Evolutionary conservation across 768 basidiomycete genomes (phyloP).

Genomic region (Tylopilus sp.): DNA sequence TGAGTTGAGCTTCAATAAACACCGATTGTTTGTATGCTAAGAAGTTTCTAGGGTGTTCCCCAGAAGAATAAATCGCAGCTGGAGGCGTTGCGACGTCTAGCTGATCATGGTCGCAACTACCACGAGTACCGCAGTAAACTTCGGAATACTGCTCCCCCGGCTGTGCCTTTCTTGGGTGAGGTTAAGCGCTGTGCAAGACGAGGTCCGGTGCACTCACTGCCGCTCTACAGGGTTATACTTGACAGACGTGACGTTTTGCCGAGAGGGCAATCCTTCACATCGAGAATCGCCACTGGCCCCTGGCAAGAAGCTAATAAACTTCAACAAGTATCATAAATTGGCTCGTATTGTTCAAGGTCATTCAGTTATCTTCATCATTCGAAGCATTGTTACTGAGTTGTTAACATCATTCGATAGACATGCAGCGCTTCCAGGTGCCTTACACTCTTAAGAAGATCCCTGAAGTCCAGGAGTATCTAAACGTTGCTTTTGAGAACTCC

Average conservation of each 20-base stretch:
- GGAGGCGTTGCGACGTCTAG: constrained; percentile 76
- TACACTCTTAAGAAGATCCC: constrained; percentile 87
- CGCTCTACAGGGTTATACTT: constrained; percentile 65
- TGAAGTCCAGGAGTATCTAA: constrained; percentile 82
- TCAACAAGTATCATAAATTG: constrained; percentile 94
- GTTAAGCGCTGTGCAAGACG: neutral
- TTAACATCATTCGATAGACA: constrained; percentile 46
- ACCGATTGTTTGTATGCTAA: constrained; percentile 4
- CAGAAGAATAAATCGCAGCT: constrained; percentile 81
- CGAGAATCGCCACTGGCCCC: constrained; percentile 75
- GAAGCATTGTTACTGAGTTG: neutral
- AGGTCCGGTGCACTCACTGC: constrained; percentile 6
- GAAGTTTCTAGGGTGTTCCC: constrained; percentile 60
- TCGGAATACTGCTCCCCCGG: constrained; percentile 86
- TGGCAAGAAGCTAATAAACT: constrained; percentile 83
- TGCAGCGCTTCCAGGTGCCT: constrained; percentile 87
- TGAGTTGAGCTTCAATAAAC: constrained; percentile 38
- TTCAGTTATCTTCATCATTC: constrained; percentile 1
- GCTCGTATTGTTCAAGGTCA: constrained; percentile 79
- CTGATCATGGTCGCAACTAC: constrained; percentile 89
- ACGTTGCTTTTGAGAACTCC: constrained; percentile 69
- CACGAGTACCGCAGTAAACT: constrained; percentile 87
- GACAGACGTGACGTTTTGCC: constrained; percentile 92
- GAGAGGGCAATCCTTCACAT: constrained; percentile 88
- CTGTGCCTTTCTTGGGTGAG: constrained; percentile 91